These are phyloP conservation scores for Penicillium sp. DNA, from an alignment of 2,329 filamentous ascomycete genomes.

Conservation along the genomic window DNA sequence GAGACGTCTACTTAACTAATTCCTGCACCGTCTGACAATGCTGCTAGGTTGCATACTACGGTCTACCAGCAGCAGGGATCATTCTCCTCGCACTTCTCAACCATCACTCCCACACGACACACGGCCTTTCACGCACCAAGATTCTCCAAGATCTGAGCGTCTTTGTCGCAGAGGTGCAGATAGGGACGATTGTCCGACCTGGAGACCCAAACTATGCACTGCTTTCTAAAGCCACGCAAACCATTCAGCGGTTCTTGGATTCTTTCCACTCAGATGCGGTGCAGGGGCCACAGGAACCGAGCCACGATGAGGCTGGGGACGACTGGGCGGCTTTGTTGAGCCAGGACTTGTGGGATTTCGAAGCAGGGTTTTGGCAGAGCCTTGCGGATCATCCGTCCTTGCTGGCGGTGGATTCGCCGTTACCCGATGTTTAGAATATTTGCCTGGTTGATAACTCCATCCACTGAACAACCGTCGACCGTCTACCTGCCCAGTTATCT, in stretches of 20 bases:
- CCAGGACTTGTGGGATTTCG: slow-evolving; percentile 28
- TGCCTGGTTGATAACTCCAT: background rate
- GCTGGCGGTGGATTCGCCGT: slow-evolving; percentile 20
- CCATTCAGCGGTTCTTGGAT: slow-evolving; percentile 28
- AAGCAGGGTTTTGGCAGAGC: slow-evolving; percentile 28
- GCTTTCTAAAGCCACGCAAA: slow-evolving; percentile 25
- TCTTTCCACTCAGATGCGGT: slow-evolving; percentile 20
- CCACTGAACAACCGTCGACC: too few relatives aligned
- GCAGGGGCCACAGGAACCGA: slow-evolving; percentile 6
- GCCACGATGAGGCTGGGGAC: slow-evolving; percentile 15
- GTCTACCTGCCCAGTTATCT: too few relatives aligned
- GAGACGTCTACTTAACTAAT: too few relatives aligned
- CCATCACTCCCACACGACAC: slow-evolving; percentile 14
- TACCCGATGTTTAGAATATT: slow-evolving; percentile 19
- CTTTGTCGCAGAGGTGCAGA: slow-evolving; percentile 30
- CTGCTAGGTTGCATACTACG: slow-evolving; percentile 27
- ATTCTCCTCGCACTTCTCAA: slow-evolving; percentile 29
- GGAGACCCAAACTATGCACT: slow-evolving; percentile 28
- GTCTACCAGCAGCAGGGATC: slow-evolving; percentile 31
- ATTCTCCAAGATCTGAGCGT: slow-evolving; percentile 27
- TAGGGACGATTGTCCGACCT: slow-evolving; percentile 24
- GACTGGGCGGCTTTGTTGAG: slow-evolving; percentile 25
- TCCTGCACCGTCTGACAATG: background rate
- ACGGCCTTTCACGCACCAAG: slow-evolving; percentile 16
- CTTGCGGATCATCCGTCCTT: slow-evolving; percentile 29